These are phyloP conservation scores for Lachancea meyersii DNA, from an alignment of 805 yeast genomes.

Conservation along the genomic window DNA sequence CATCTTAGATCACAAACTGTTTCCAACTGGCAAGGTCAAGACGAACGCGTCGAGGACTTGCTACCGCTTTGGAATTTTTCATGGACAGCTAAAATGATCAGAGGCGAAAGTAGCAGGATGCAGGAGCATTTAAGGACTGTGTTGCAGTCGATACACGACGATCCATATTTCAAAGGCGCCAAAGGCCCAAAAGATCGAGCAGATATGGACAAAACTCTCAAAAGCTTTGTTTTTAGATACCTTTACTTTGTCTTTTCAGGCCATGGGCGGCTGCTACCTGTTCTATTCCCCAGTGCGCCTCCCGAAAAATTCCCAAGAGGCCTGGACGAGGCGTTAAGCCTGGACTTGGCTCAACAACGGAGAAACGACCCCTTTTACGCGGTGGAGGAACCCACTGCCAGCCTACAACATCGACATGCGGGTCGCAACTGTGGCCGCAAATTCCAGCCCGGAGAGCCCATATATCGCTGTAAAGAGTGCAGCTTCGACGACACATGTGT, in stretches of 20 bases:
- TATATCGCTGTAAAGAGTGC: constrained; percentile 70
- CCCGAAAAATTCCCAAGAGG: constrained; percentile 16
- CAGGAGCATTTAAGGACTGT: constrained; percentile 14
- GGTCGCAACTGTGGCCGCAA: constrained; percentile 67
- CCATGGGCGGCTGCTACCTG: constrained; percentile 34
- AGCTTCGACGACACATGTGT: constrained; percentile 77
- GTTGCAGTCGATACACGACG: constrained; percentile 19
- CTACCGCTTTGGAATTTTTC: too few species aligned
- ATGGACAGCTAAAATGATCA: constrained; percentile 6
- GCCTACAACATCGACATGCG: constrained; percentile 36
- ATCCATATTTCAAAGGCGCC: constrained; percentile 16
- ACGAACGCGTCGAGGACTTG: too few species aligned
- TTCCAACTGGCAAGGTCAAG: too few species aligned
- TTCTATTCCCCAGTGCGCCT: constrained; percentile 27
- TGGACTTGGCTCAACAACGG: constrained; percentile 10
- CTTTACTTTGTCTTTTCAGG: constrained; percentile 34
- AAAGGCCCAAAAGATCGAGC: constrained; percentile 27
- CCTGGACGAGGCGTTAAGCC: constrained; percentile 17
- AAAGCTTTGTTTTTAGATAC: constrained; percentile 22
- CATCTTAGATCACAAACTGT: neutral
- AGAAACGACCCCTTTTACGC: constrained; percentile 15
- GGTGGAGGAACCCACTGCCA: constrained; percentile 13
- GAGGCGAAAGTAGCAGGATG: constrained; percentile 4
- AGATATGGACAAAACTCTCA: constrained; percentile 24
- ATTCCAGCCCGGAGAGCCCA: constrained; percentile 55